These are phyloP conservation scores for Blastobotrys proliferans DNA, from an alignment of 1,139 yeast genomes.

Conservation along the genomic window DNA sequence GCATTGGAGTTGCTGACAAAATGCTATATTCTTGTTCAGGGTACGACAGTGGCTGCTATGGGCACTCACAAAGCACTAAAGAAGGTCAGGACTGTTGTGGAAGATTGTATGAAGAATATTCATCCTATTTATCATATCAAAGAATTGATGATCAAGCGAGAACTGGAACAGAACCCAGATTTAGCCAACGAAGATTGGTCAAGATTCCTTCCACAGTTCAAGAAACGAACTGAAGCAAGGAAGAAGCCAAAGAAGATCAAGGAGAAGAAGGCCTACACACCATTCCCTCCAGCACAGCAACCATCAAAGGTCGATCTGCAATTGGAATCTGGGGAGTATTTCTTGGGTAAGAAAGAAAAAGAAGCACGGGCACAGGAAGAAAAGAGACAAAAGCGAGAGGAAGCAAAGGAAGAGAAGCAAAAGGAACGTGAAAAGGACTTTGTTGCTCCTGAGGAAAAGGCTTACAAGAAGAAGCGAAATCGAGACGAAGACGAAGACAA, in stretches of 20 bases:
- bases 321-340: slow-evolving; percentile 98
- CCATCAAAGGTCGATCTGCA: slow-evolving; percentile 97
- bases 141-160: slow-evolving; percentile 96
- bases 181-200: slow-evolving; percentile 96
- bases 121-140: slow-evolving; percentile 97
- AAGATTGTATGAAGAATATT: slow-evolving; percentile 93
- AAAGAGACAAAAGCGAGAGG: slow-evolving; percentile 75
- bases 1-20: slow-evolving; percentile 90
- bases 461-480: slow-evolving; percentile 35
- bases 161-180: slow-evolving; percentile 90
- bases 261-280: slow-evolving; percentile 55
- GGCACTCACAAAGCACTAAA: slow-evolving; percentile 94
- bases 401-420: slow-evolving; percentile 59
- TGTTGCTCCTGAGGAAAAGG: slow-evolving; percentile 77
- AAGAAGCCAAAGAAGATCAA: slow-evolving; percentile 65
- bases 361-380: slow-evolving; percentile 67
- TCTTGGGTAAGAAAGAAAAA: slow-evolving; percentile 82
- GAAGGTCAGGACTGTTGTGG: slow-evolving; percentile 89
- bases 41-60: slow-evolving; percentile 96
- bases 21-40: slow-evolving; percentile 94
- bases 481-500: slow-evolving; percentile 16
- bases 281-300: slow-evolving; percentile 97
- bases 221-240: slow-evolving; percentile 92
- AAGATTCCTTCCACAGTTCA: slow-evolving; percentile 93
- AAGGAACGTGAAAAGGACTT: slow-evolving; percentile 73